A percentile compares a stretch with the other conserved stretches of the same genome.
phyloP scores from a whole-genome alignment of 306 rosid species.

The Prunus davidiana region DNA sequence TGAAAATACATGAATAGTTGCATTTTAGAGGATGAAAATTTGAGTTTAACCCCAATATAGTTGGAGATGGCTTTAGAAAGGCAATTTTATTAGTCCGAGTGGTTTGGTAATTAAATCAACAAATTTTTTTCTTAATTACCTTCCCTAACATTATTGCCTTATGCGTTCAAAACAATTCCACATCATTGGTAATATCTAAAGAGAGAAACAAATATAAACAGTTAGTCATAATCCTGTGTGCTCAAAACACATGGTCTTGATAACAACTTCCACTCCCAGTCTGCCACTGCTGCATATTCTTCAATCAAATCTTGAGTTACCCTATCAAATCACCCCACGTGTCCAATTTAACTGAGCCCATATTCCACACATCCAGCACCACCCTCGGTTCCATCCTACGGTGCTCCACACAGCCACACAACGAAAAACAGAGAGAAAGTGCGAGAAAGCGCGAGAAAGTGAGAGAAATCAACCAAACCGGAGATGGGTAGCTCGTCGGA shows the following conservation, averaged over 20 bases:
- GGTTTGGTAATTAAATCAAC: too few relatives aligned
- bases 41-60: too few relatives aligned
- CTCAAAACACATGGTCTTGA: not conserved
- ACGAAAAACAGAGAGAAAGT: not conserved
- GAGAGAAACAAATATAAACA: too few relatives aligned
- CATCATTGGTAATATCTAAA: too few relatives aligned
- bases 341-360: not conserved
- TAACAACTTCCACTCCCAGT: not conserved
- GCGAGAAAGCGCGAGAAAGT: not conserved
- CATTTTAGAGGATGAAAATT: too few relatives aligned
- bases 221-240: not conserved
- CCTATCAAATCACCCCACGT: not conserved
- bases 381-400: rapidly evolving
- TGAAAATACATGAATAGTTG: too few relatives aligned
- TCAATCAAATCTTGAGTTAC: not conserved
- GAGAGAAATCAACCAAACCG: not conserved
- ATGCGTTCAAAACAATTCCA: too few relatives aligned
- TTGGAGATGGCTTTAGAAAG: too few relatives aligned
- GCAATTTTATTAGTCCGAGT: too few relatives aligned
- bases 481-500: constrained; percentile 65
- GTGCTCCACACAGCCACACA: not conserved
- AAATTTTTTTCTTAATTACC: too few relatives aligned
- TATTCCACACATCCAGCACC: not conserved
- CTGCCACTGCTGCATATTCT: not conserved
- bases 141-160: too few relatives aligned